phyloP scores from a whole-genome alignment of 1,139 yeast species.

The Suhomyces kunorum region DNA sequence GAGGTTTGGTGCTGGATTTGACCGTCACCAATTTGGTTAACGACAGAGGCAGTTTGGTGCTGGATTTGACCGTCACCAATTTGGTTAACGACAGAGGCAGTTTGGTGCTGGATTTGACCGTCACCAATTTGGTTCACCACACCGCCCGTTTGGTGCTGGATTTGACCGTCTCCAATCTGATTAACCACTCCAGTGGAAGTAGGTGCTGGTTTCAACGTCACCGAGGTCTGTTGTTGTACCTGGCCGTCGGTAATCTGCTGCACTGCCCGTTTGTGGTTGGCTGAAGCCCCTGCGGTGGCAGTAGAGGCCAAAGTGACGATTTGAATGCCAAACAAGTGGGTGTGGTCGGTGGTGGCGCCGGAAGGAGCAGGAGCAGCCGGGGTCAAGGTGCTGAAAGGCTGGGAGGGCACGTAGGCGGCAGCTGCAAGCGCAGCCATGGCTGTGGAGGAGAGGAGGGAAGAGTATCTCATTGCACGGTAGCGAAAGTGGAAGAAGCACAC shows the following conservation, averaged over 20 bases:
- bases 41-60: slow-evolving; percentile 33
- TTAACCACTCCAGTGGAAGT: slow-evolving; percentile 22
- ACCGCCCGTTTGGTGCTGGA: slow-evolving; percentile 31
- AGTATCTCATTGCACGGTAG: slow-evolving; percentile 29
- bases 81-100: slow-evolving; percentile 35
- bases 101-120: slow-evolving; percentile 46
- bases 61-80: slow-evolving; percentile 55
- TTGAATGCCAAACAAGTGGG: slow-evolving; percentile 68
- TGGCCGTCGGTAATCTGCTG: slow-evolving; percentile 32
- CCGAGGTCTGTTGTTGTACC: slow-evolving; percentile 23
- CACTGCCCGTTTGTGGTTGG: slow-evolving; percentile 24
- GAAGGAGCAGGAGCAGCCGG: slow-evolving; percentile 45
- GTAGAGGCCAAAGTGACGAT: slow-evolving; percentile 35
- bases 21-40: slow-evolving; percentile 44
- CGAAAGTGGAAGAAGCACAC: not conserved
- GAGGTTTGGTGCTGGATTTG: slow-evolving; percentile 42
- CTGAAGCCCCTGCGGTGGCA: slow-evolving; percentile 25
- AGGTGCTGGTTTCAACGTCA: slow-evolving; percentile 21
- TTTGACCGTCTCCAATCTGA: slow-evolving; percentile 45
- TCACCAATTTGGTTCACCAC: slow-evolving; percentile 38
- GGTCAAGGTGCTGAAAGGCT: slow-evolving; percentile 32
- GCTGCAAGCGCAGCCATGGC: slow-evolving; percentile 50
- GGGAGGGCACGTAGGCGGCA: slow-evolving; percentile 58
- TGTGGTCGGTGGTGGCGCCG: slow-evolving; percentile 64
- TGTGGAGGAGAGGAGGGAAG: slow-evolving; percentile 28